phyloP scores from a whole-genome alignment of 495 filamentous ascomycete species.

The Neurospora africana region DNA sequence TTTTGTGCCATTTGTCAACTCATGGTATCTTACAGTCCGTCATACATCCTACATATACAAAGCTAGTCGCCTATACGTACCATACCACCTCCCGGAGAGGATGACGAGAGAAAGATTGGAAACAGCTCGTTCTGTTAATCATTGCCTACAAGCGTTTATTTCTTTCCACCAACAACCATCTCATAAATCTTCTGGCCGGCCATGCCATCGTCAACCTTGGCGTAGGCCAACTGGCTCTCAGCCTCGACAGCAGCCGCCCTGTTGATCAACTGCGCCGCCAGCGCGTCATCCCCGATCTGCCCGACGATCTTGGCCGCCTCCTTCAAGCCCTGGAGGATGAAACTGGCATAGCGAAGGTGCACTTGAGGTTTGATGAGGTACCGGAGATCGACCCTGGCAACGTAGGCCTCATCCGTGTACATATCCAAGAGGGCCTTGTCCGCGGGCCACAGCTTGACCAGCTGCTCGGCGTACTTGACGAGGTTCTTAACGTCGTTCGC shows the following conservation, averaged over 20 bases:
- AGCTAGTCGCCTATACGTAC: neutral
- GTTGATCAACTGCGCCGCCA: conserved; percentile 21
- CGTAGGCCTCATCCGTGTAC: conserved; percentile 19
- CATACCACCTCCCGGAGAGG: neutral
- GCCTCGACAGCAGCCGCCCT: conserved; percentile 16
- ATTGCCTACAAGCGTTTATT: neutral
- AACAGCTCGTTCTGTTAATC: neutral
- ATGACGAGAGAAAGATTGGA: neutral
- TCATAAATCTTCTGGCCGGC: conserved; percentile 13
- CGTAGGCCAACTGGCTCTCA: conserved; percentile 15
- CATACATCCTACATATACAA: neutral
- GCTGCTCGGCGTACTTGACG: conserved; percentile 25
- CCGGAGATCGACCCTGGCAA: conserved; percentile 1
- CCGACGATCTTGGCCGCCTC: conserved; percentile 27
- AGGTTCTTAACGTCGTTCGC: conserved; percentile 12
- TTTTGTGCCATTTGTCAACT: neutral
- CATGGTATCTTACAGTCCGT: neutral
- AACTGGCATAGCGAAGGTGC: conserved; percentile 18
- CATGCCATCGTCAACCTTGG: neutral
- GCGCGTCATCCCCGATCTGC: conserved; percentile 3
- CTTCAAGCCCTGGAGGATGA: conserved; percentile 31
- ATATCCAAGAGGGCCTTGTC: conserved; percentile 19
- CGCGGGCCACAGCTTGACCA: conserved; percentile 28
- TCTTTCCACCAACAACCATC: neutral
- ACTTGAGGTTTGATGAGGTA: conserved; percentile 19